Conservation (phyloP, 2,329 filamentous ascomycete species). For the Paracorniculantispora psalliotae region DNA sequence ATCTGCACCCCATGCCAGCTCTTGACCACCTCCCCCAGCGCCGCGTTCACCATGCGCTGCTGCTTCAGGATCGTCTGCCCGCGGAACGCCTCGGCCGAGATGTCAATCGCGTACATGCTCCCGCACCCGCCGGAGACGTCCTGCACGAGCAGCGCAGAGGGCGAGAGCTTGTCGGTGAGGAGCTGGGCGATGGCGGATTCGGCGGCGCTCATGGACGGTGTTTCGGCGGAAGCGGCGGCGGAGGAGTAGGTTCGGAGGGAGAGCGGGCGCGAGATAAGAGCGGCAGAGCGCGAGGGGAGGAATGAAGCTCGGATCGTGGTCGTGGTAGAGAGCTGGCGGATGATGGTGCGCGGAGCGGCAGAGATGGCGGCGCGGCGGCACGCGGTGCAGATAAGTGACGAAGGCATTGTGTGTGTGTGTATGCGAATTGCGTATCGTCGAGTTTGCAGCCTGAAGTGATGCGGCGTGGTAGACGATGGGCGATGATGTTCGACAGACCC, state of each 20-base stretch:
- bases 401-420: background rate
- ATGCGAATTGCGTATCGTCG: background rate
- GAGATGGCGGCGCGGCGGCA: background rate
- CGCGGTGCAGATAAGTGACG: background rate
- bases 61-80: conserved; percentile 72
- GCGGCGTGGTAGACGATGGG: background rate
- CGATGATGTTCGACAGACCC: background rate
- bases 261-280: background rate
- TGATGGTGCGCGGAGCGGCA: background rate
- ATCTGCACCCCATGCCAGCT: conserved; percentile 80
- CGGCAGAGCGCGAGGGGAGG: background rate
- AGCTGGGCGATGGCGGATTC: conserved; percentile 56
- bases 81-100: conserved; percentile 65
- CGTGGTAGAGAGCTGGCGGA: background rate
- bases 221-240: background rate
- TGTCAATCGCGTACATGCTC: conserved; percentile 81
- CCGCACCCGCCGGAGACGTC: conserved; percentile 82
- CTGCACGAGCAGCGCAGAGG: conserved; percentile 57
- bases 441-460: too few species aligned
- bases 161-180: conserved; percentile 42
- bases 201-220: conserved; percentile 36
- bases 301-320: too few species aligned
- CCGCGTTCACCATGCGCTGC: conserved; percentile 73
- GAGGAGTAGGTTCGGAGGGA: background rate
- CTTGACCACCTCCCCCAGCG: conserved; percentile 71